Base-by-base conservation (phyloP, 768 basidiomycete genomes). In the Flagelloscypha sp. region DNA sequence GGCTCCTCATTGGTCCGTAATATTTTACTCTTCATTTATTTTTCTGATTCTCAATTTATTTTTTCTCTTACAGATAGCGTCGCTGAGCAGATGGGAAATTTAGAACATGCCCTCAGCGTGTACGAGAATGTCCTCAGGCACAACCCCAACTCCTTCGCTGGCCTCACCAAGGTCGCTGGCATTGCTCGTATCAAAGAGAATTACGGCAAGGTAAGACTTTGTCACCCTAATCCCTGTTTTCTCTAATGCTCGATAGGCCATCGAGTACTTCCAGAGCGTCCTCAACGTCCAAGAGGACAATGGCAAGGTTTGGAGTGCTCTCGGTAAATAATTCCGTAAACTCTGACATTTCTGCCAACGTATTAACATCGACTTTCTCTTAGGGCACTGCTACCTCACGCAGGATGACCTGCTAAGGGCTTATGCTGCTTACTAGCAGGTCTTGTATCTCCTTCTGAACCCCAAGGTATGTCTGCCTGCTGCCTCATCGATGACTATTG, bases 331-430 rank as follows among this genome's bases (percentile, higher is more conserved):
- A 44, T 50, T 52, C 20, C 36, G 31, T 33, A 30, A 7, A 29
- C 33, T 39, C n/a, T 41, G 42, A 22, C 36, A 37, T 44, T 35
- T 27, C 55, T 53, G 24, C 39, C 24, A 46, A 41, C 37, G 41
- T 42, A 27, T 27, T 34, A 39, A 43, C 42, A 38, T 36, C 52
- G 30, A 43, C 33, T 36, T 33, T 44, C 31, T 37, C 50, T 18
- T 49, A 86, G 89, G 93, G 21, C 92, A 98, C 50, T 98, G 94
- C 59, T 92, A 94, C 59, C 79, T 99, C 41, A 98, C 95, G 94
- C 93, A 95, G 55, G 95, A 98, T 55, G 92, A 98, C 63, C 76
- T 99, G 30, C 92, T 94, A 65, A 95, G 94, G 66, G 95, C 95
- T 0, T 98, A 98, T 59, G 83, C 87, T 1, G 93, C 95, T 11